Evolutionary conservation across 345 rosid genomes (phyloP), one percentile per base, ranked within the genome.

Genomic region (Eucalyptus erythrocorys): DNA sequence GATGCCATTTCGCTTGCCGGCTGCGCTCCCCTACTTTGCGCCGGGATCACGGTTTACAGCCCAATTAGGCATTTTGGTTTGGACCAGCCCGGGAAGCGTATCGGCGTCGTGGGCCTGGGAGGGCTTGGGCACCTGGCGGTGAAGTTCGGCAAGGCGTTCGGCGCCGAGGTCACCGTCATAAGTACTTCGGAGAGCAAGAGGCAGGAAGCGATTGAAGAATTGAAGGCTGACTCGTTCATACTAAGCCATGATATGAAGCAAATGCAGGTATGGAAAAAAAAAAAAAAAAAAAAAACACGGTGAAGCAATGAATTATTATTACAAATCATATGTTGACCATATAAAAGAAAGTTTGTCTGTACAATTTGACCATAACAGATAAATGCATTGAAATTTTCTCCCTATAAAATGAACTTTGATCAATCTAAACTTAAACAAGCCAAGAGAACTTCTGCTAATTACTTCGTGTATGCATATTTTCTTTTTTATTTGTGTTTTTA

Each of bases 141-240:
- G 22, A 90, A 90, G 87, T 91, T 89, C 16, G 90, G 89, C 5
- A 91, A 89, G 90, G 89, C 90, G n/a, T 85, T 89, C 8, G 89
- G 90, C 21, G 88, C 13, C 55, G 57, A 82, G 87, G 87, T 87
- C 32, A 84, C 88, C 13, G 89, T 87, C 32, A 90, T 90, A 37
- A 87, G 90, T 14, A 59, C 79, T 1, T 86, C 85, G 5, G 66
- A 84, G 7, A 81, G 48, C 59, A 88, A 90, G 84, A 88, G 89
- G 45, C 51, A 13, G 86, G 90, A 88, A n/a, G 90, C 90, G 8
- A 87, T 43, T 8, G 59, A 88, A 48, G 4, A 80, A 12, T 87
- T 82, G 22, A 71, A 85, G 43, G 87, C 90, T 26, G 89, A 90
- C 85, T 80, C 87, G 4, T 88, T 90, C 59, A 5, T 88, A 9